These are phyloP conservation scores for Candolleomyces efflorescens DNA, from an alignment of 768 basidiomycete genomes.

Conservation along the genomic window DNA sequence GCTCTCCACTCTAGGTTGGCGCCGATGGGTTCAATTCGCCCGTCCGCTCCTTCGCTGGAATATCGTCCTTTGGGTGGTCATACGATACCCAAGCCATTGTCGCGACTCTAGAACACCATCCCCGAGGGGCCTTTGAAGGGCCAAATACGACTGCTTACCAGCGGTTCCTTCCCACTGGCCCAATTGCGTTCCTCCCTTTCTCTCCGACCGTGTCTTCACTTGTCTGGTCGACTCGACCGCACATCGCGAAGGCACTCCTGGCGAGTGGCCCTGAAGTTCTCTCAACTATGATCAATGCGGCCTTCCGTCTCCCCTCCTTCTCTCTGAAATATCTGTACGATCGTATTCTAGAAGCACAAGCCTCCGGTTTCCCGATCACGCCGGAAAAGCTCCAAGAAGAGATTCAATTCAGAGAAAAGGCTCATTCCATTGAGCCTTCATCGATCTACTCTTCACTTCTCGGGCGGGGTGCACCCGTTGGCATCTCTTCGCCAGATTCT, in stretches of 20 bases:
- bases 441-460: slow-evolving; percentile 60
- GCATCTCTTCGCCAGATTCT: slow-evolving; percentile 58
- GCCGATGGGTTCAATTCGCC: slow-evolving; percentile 96
- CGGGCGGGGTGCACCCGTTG: slow-evolving; percentile 23
- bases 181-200: slow-evolving; percentile 92
- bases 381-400: slow-evolving; percentile 51
- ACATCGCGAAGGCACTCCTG: slow-evolving; percentile 68
- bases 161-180: slow-evolving; percentile 91
- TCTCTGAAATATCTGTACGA: slow-evolving; percentile 67
- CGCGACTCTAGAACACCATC: slow-evolving; percentile 75
- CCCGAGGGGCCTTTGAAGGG: slow-evolving; percentile 55
- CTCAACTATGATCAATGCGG: slow-evolving; percentile 79
- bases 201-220: slow-evolving; percentile 75
- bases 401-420: slow-evolving; percentile 67
- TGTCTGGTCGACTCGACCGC: slow-evolving; percentile 90
- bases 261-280: slow-evolving; percentile 61
- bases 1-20: slow-evolving; percentile 68
- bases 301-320: slow-evolving; percentile 77
- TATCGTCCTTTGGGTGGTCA: slow-evolving; percentile 86
- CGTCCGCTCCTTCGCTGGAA: slow-evolving; percentile 81
- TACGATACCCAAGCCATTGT: slow-evolving; percentile 91
- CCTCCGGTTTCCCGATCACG: slow-evolving; percentile 41
- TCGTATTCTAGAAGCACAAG: slow-evolving; percentile 53
- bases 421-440: slow-evolving; percentile 59
- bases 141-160: slow-evolving; percentile 87